These are phyloP conservation scores for Cyclotella atomus DNA, from an alignment of 108 stramenopile species.

Conservation along the genomic window DNA sequence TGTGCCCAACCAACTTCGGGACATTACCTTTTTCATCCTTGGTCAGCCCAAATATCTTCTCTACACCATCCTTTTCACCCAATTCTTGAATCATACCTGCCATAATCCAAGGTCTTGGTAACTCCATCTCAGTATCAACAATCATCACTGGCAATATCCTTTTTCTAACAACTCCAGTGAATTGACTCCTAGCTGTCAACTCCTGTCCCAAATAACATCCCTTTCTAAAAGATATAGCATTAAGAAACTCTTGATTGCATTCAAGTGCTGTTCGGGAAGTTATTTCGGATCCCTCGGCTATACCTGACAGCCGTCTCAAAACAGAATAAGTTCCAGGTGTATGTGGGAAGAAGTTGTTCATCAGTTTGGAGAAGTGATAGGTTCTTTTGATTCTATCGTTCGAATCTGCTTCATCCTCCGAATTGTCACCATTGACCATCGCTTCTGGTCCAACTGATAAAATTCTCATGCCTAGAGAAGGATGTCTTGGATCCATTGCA, in stretches of 20 bases:
- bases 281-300: slow-evolving; percentile 88
- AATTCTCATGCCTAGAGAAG: slow-evolving; percentile 78
- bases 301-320: slow-evolving; percentile 73
- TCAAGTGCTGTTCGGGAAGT: slow-evolving; percentile 85
- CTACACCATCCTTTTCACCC: slow-evolving; percentile 39
- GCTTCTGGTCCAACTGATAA: slow-evolving; percentile 53
- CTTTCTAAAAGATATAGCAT: slow-evolving; percentile 91
- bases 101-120: slow-evolving; percentile 80
- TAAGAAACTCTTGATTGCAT: slow-evolving; percentile 92
- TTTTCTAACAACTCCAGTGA: slow-evolving; percentile 92
- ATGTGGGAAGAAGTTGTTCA: slow-evolving; percentile 62
- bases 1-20: slow-evolving; percentile 31
- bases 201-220: slow-evolving; percentile 99
- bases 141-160: slow-evolving; percentile 89
- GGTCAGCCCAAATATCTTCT: slow-evolving; percentile 42
- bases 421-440: slow-evolving; percentile 10
- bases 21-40: slow-evolving; percentile 10
- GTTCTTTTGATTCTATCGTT: slow-evolving; percentile 9
- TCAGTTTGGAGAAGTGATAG: slow-evolving; percentile 47
- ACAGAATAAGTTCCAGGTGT: slow-evolving; percentile 69
- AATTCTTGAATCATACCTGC: slow-evolving; percentile 68
- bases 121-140: slow-evolving; percentile 67
- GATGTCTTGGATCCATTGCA: slow-evolving; percentile 85
- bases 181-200: slow-evolving; percentile 93
- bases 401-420: slow-evolving; percentile 1